Conservation (phyloP, 2,329 filamentous ascomycete genomes). For the Fusarium neocosmosporiellum region DNA sequence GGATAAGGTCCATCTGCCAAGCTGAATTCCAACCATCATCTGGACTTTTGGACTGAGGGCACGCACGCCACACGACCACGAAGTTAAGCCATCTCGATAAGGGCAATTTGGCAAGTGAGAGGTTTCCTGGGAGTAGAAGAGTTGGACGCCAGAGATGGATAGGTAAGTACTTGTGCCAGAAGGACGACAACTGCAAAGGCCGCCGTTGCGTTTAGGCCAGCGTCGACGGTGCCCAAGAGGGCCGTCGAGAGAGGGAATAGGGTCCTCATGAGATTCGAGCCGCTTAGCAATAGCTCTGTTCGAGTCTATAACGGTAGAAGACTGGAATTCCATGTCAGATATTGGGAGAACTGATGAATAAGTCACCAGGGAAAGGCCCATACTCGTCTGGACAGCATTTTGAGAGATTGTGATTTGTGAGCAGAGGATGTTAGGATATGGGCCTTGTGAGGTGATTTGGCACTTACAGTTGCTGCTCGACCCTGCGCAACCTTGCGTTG, state of each 20-base stretch:
- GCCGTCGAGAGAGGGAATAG: fast-evolving
- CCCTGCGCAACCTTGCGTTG: not conserved
- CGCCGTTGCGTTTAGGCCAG: not conserved
- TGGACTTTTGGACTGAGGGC: not conserved
- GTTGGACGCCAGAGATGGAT: constrained; percentile 21
- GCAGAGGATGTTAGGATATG: not conserved
- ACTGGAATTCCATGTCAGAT: not conserved
- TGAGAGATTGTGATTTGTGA: not conserved
- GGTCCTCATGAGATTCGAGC: not conserved
- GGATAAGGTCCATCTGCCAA: not conserved
- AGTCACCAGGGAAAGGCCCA: not conserved
- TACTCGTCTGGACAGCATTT: not conserved
- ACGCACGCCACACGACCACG: not conserved
- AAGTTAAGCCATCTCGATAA: not conserved
- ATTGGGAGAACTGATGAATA: too few species aligned
- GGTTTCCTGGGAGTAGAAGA: not conserved
- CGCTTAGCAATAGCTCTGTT: not conserved
- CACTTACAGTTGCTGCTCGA: not conserved
- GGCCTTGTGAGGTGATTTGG: too few species aligned
- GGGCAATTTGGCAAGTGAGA: not conserved
- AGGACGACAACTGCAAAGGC: not conserved
- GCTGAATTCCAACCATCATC: not conserved
- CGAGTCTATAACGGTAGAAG: not conserved
- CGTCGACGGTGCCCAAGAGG: not conserved
- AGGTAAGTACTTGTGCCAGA: not conserved